Percentiles rank a stretch among this genome's conserved stretches.
phyloP scores from a whole-genome alignment of 1,139 yeast species.

The Scheffersomyces segobiensis region DNA sequence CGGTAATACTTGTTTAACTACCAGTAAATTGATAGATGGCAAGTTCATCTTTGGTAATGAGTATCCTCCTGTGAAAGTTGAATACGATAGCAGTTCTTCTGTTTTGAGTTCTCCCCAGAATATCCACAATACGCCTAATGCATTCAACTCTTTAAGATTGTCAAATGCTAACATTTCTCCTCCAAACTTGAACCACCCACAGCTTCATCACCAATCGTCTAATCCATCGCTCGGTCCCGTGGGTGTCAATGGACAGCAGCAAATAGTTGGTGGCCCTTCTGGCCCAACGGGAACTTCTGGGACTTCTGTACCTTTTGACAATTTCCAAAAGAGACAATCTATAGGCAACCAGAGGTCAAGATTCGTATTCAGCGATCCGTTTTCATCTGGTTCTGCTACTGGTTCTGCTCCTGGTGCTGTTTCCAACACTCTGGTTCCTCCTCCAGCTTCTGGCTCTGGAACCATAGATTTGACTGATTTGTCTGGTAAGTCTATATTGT shows the following conservation, averaged over 20 bases:
- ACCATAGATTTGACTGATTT: conserved; percentile 35
- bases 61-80: conserved; percentile 54
- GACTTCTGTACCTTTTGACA: conserved; percentile 11
- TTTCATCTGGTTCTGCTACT: conserved; percentile 27
- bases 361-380: conserved; percentile 69
- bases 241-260: conserved; percentile 2
- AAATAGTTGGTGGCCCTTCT: conserved; percentile 3
- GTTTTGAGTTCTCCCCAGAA: conserved; percentile 6
- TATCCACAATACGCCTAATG: conserved; percentile 12
- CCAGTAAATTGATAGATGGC: conserved; percentile 68
- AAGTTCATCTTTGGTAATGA: conserved; percentile 65
- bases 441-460: conserved; percentile 12
- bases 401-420: conserved; percentile 14
- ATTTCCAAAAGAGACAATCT: conserved; percentile 51
- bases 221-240: conserved; percentile 1
- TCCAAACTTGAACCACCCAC: conserved; percentile 21
- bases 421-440: conserved; percentile 9
- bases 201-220: conserved; percentile 12
- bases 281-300: not conserved
- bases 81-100: conserved; percentile 38
- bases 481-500: conserved; percentile 54
- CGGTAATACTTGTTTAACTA: conserved; percentile 64
- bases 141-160: conserved; percentile 31
- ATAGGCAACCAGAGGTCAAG: conserved; percentile 63
- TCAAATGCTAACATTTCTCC: conserved; percentile 31